A percentile compares a stretch with the other conserved stretches of the same genome.
These are phyloP conservation scores for Clarkia xantiana DNA, from an alignment of 345 rosid species.

Conservation along the genomic window DNA sequence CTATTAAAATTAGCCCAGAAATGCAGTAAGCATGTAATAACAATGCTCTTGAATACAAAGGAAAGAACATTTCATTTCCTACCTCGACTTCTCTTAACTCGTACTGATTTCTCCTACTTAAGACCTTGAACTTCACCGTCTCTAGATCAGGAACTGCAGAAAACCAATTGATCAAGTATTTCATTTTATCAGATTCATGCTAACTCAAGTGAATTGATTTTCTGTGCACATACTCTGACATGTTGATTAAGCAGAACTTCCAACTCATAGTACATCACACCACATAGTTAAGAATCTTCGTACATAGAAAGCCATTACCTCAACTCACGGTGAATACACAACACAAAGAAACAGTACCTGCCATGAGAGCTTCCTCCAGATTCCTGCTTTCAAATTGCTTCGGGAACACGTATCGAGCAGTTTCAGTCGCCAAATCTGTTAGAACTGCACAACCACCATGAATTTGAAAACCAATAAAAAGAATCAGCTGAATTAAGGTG, in stretches of 20 bases:
- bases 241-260: no score
- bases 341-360: constrained; percentile 25
- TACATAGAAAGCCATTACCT: no score
- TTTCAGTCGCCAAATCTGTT: constrained; percentile 50
- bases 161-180: background rate
- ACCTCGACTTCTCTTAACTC: constrained; percentile 93
- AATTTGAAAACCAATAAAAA: background rate
- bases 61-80: background rate
- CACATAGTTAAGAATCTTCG: no score
- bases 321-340: background rate
- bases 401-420: constrained; percentile 64
- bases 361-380: constrained; percentile 80
- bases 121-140: constrained; percentile 47
- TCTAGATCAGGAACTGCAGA: constrained; percentile 73
- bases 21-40: background rate
- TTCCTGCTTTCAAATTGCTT: constrained; percentile 51
- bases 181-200: background rate
- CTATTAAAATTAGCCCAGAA: background rate
- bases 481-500: background rate
- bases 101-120: constrained; percentile 38
- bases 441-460: constrained; percentile 27
- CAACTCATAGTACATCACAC: no score
- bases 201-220: no score
- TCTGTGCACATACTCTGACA: no score
- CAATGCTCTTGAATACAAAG: background rate